Evolutionary conservation across 108 stramenopile species (phyloP).

Genomic region (Nitzschia palea): DNA sequence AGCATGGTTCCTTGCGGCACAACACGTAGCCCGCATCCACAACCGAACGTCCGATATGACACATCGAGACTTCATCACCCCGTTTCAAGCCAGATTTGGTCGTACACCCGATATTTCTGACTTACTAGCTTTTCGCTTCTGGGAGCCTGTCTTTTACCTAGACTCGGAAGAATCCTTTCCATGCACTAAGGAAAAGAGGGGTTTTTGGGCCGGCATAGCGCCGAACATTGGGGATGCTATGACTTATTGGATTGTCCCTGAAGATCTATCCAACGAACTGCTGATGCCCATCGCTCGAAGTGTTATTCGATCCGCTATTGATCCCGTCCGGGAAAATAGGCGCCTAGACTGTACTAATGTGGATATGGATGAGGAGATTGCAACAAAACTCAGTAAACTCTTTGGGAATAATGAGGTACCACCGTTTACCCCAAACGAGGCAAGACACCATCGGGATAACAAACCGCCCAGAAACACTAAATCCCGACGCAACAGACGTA

Average conservation of each 20-base stretch:
- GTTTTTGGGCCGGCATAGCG: constrained; percentile 29
- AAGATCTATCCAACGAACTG: background rate
- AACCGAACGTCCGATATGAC: constrained; percentile 16
- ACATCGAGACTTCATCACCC: constrained; percentile 4
- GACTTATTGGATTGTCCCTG: constrained; percentile 17
- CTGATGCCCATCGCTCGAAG: constrained; percentile 16
- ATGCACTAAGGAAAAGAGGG: background rate
- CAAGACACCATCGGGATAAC: no score
- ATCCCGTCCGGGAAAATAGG: background rate
- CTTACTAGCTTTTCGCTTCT: constrained; percentile 15
- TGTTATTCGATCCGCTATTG: constrained; percentile 10
- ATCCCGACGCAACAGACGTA: no score
- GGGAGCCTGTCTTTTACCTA: constrained; percentile 23
- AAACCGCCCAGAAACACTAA: no score
- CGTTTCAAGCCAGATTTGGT: background rate
- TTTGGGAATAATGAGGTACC: background rate
- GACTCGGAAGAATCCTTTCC: constrained; percentile 16
- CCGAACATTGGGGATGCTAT: constrained; percentile 30
- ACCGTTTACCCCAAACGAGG: background rate
- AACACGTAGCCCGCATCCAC: constrained; percentile 10
- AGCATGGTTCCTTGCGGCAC: constrained; percentile 18
- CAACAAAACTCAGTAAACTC: background rate
- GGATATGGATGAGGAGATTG: no score
- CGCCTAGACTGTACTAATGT: no score
- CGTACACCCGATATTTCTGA: constrained; percentile 27